Conservation (phyloP, 768 basidiomycete genomes). For the Thelephora aurantiotincta region DNA sequence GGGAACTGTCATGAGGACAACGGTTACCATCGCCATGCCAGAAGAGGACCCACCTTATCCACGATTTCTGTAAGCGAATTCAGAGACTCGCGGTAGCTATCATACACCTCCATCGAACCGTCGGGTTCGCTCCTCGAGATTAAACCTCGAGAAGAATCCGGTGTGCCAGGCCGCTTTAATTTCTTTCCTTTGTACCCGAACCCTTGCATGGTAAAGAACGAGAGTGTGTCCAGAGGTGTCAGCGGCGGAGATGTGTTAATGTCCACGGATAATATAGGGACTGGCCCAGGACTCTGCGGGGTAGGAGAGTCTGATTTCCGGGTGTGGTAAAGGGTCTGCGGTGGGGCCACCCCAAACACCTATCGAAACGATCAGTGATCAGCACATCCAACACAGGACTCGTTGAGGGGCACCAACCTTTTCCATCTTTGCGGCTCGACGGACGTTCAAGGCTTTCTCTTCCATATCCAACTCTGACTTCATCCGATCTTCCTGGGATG, state of each 20-base stretch:
- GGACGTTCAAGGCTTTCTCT: conserved; percentile 71
- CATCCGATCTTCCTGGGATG: conserved; percentile 42
- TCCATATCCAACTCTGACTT: conserved; percentile 57
- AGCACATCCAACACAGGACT: not conserved
- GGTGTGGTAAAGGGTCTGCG: conserved; percentile 66
- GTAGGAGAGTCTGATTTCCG: conserved; percentile 25
- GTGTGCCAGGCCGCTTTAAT: conserved; percentile 36
- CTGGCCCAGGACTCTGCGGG: not conserved
- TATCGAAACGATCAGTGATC: conserved; percentile 19
- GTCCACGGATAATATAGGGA: too few relatives aligned
- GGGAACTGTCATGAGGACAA: not conserved
- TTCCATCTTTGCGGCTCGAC: conserved; percentile 78
- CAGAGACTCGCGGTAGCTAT: conserved; percentile 69
- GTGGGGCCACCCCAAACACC: conserved; percentile 76
- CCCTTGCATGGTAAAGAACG: conserved; percentile 5
- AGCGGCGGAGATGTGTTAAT: conserved; percentile 8
- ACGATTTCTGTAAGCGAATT: conserved; percentile 72
- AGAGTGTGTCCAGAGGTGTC: conserved; percentile 6
- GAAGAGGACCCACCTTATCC: conserved; percentile 42
- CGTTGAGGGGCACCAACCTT: conserved; percentile 31
- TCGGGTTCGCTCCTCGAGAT: conserved; percentile 15
- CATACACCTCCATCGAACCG: conserved; percentile 37
- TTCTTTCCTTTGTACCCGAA: conserved; percentile 32
- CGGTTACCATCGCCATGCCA: conserved; percentile 4
- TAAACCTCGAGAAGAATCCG: conserved; percentile 45